Percentiles rank a stretch among this genome's conserved stretches.
These are phyloP conservation scores for Bretziella fagacearum DNA, from an alignment of 2,329 filamentous ascomycete species.

Conservation along the genomic window DNA sequence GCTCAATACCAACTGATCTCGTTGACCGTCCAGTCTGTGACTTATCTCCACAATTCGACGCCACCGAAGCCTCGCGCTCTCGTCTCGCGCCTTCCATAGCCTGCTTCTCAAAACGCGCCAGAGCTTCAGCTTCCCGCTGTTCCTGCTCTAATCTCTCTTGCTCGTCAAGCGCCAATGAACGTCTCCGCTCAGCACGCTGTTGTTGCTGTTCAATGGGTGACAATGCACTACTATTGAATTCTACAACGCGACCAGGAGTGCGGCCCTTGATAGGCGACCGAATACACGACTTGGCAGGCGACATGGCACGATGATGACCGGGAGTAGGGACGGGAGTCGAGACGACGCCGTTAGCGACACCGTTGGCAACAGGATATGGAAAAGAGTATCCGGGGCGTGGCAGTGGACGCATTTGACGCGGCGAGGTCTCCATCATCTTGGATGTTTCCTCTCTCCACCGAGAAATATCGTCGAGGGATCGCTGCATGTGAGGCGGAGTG, in stretches of 20 bases:
- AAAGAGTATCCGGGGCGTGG: constrained; percentile 21
- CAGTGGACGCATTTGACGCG: constrained; percentile 17
- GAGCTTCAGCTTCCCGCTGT: constrained; percentile 5
- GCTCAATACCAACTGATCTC: constrained; percentile 7
- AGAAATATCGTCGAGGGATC: constrained; percentile 26
- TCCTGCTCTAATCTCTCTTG: not conserved
- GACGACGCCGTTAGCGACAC: not conserved
- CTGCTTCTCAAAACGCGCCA: constrained; percentile 9
- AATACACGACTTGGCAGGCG: constrained; percentile 39
- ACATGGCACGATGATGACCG: constrained; percentile 33
- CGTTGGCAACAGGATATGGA: not conserved
- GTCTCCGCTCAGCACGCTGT: constrained; percentile 10
- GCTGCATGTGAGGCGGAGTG: constrained; percentile 26
- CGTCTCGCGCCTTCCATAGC: constrained; percentile 15
- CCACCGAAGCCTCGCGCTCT: constrained; percentile 9
- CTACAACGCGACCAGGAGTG: constrained; percentile 40
- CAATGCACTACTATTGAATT: constrained; percentile 36
- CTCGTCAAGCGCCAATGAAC: constrained; percentile 1
- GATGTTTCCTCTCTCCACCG: constrained; percentile 27
- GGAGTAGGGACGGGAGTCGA: constrained; percentile 17
- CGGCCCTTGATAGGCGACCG: constrained; percentile 40
- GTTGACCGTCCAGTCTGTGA: not conserved
- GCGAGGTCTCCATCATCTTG: constrained; percentile 16
- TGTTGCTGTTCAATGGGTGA: constrained; percentile 28
- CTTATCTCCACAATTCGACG: not conserved